These are phyloP conservation scores for Rosellinia necatrix DNA, from an alignment of 2,329 filamentous ascomycete genomes.

Conservation along the genomic window DNA sequence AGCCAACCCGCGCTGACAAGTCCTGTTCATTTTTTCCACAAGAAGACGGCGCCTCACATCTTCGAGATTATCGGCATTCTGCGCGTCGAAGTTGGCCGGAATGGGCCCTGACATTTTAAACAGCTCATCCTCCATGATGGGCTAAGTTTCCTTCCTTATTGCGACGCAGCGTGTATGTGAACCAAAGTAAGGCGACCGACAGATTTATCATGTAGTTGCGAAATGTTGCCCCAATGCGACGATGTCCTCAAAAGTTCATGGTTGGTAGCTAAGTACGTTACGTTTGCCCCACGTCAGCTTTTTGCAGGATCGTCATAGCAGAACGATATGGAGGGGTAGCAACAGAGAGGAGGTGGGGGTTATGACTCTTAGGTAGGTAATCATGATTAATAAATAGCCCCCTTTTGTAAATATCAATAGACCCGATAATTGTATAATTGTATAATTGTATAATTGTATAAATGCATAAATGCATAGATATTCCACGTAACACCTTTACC, in stretches of 20 bases:
- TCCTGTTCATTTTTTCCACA: neutral
- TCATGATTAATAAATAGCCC: no score
- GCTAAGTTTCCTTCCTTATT: neutral
- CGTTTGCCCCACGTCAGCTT: slow-evolving; percentile 9
- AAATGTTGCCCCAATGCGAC: neutral
- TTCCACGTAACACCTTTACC: no score
- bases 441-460: no score
- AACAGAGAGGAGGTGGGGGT: no score
- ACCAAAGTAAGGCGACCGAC: no score
- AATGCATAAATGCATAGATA: no score
- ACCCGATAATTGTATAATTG: no score
- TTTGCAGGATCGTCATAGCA: no score
- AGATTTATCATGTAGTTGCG: neutral
- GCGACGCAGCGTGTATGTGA: neutral
- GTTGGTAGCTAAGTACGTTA: no score
- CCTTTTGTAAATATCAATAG: no score
- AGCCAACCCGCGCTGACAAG: slow-evolving; percentile 3
- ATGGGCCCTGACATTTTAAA: slow-evolving; percentile 36
- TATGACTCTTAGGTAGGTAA: no score
- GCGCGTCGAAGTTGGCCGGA: slow-evolving; percentile 55
- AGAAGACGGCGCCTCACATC: slow-evolving; percentile 32
- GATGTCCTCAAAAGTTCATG: neutral
- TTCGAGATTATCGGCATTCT: slow-evolving; percentile 44
- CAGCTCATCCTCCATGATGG: slow-evolving; percentile 34
- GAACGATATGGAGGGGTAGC: no score